phyloP scores from a whole-genome alignment of 768 basidiomycete species.

The Tubosaeta sp. region DNA sequence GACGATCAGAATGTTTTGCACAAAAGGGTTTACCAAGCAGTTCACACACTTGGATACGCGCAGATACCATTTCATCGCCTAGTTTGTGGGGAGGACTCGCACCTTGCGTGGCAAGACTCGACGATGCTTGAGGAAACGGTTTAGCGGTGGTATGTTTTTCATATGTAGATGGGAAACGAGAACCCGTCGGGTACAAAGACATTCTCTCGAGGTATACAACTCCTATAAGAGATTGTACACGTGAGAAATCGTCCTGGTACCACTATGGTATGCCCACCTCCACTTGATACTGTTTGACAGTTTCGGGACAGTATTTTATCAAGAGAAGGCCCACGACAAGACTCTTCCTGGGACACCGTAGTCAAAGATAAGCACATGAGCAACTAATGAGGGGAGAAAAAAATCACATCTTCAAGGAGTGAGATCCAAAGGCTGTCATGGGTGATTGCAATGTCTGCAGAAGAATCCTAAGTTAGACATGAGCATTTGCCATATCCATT shows the following conservation, averaged over 20 bases:
- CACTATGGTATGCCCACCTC: neutral
- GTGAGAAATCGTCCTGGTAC: neutral
- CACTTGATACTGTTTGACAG: neutral
- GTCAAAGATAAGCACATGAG: neutral
- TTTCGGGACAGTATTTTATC: neutral
- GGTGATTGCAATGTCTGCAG: neutral
- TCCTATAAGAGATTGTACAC: neutral
- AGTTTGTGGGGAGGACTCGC: neutral
- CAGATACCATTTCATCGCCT: neutral
- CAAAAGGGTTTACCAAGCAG: neutral
- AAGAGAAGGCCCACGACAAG: neutral
- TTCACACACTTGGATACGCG: neutral
- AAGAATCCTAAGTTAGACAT: neutral
- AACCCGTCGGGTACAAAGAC: neutral
- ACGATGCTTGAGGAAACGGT: neutral
- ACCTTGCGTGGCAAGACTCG: neutral
- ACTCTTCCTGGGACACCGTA: neutral
- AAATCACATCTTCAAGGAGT: neutral
- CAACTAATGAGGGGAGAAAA: neutral
- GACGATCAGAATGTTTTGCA: neutral
- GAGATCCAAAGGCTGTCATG: constrained; percentile 1
- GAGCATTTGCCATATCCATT: neutral
- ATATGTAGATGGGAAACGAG: neutral
- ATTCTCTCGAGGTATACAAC: neutral
- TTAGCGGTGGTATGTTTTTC: neutral